phyloP scores from a whole-genome alignment of 2,329 filamentous ascomycete genomes.

The Acephala macrosclerotiorum region DNA sequence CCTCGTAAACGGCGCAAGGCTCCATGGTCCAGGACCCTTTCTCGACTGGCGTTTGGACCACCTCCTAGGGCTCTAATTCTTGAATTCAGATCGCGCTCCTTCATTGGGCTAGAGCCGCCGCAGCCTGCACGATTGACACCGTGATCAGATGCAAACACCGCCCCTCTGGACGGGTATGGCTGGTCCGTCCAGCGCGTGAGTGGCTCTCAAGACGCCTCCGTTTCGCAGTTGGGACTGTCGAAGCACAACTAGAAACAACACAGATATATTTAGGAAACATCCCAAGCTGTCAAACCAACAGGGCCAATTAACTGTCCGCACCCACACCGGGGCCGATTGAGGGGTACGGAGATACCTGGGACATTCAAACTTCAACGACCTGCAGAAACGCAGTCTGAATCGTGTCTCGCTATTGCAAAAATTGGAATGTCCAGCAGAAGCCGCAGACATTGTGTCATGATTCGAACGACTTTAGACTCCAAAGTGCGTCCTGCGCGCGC shows the following conservation, averaged over 20 bases:
- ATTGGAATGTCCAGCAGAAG: not conserved
- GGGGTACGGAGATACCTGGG: not conserved
- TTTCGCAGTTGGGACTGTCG: slow-evolving; percentile 25
- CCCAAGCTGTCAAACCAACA: slow-evolving; percentile 2
- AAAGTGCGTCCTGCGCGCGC: slow-evolving; percentile 25
- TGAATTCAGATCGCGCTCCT: slow-evolving; percentile 18
- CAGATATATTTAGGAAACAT: slow-evolving; percentile 9
- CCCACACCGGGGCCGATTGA: not conserved
- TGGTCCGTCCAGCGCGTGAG: slow-evolving; percentile 12
- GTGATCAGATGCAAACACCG: slow-evolving; percentile 33
- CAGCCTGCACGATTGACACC: slow-evolving; percentile 33
- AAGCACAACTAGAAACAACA: slow-evolving; percentile 26
- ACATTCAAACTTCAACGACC: not conserved
- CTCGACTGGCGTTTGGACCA: slow-evolving; percentile 29
- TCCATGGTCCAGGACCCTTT: slow-evolving; percentile 18
- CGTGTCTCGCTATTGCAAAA: slow-evolving; percentile 5
- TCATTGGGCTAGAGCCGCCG: slow-evolving; percentile 16
- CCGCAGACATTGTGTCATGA: slow-evolving; percentile 30
- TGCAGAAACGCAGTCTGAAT: slow-evolving; percentile 5
- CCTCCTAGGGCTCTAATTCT: slow-evolving; percentile 28
- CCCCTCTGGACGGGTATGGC: slow-evolving; percentile 17
- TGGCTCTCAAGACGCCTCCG: slow-evolving; percentile 16
- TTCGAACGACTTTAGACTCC: slow-evolving; percentile 28
- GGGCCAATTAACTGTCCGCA: not conserved
- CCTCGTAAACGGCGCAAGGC: not conserved